These are phyloP conservation scores for Gigaspora rosea DNA, from an alignment of 192 early-diverging fungal genomes.

Conservation along the genomic window DNA sequence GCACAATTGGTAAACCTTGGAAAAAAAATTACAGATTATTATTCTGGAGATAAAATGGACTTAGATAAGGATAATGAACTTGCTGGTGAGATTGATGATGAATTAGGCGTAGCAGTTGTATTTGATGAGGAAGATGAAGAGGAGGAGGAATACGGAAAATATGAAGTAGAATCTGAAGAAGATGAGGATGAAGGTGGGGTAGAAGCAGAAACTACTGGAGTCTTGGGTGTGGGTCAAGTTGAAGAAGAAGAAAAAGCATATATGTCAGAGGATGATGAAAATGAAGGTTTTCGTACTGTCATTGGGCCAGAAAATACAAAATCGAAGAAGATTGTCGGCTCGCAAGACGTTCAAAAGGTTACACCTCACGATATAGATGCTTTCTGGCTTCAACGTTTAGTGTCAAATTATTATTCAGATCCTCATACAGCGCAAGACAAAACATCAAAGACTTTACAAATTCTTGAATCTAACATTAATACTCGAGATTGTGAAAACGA, in stretches of 20 bases:
- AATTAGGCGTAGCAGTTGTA: constrained; percentile 91
- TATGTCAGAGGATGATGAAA: constrained; percentile 54
- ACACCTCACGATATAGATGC: constrained; percentile 89
- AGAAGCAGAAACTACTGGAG: constrained; percentile 41
- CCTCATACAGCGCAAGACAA: constrained; percentile 88
- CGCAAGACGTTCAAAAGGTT: constrained; percentile 46
- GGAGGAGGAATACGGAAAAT: constrained; percentile 70
- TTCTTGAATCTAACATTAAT: constrained; percentile 68
- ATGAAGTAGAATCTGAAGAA: constrained; percentile 66
- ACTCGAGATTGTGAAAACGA: constrained; percentile 93
- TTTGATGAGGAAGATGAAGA: constrained; percentile 96
- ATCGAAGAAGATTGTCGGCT: constrained; percentile 41
- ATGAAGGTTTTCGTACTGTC: constrained; percentile 57
- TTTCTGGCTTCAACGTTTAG: constrained; percentile 93
- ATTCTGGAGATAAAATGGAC: constrained; percentile 51
- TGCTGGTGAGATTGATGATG: constrained; percentile 74
- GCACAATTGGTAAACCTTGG: constrained; percentile 88
- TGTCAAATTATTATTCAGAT: constrained; percentile 83
- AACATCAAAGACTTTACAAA: constrained; percentile 69
- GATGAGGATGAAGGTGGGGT: constrained; percentile 58
- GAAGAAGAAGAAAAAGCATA: constrained; percentile 53
- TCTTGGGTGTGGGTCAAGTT: constrained; percentile 40
- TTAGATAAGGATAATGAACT: constrained; percentile 59
- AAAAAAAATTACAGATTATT: constrained; percentile 93
- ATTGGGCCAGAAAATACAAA: constrained; percentile 41